Evolutionary conservation across 805 yeast species (phyloP).

Genomic region (Candida manassasensis): DNA sequence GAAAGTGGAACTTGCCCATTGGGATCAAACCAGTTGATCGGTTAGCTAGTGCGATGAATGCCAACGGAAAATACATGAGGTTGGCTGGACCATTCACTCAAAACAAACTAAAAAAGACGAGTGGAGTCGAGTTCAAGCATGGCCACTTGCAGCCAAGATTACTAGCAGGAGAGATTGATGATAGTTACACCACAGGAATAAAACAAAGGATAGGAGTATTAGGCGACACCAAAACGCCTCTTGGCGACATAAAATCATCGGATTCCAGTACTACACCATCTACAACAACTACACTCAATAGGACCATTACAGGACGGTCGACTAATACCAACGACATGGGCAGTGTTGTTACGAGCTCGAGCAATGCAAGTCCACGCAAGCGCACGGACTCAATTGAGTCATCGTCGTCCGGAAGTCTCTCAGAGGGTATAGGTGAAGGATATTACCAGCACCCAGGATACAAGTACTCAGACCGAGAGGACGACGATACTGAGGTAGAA

Average conservation of each 20-base stretch:
- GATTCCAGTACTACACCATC: slow-evolving; percentile 14
- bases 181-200: slow-evolving; percentile 20
- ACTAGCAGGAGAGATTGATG: slow-evolving; percentile 73
- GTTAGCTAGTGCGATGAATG: slow-evolving; percentile 19
- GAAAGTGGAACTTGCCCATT: slow-evolving; percentile 47
- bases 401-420: slow-evolving; percentile 27
- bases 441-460: slow-evolving; percentile 42
- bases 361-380: slow-evolving; percentile 14
- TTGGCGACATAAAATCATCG: slow-evolving; percentile 7
- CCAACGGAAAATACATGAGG: slow-evolving; percentile 26
- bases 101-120: slow-evolving; percentile 29
- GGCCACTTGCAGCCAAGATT: slow-evolving; percentile 61
- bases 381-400: slow-evolving; percentile 17
- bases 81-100: slow-evolving; percentile 20
- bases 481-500: slow-evolving; percentile 11
- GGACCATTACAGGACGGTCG: slow-evolving; percentile 29
- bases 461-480: slow-evolving; percentile 22
- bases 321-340: slow-evolving; percentile 7
- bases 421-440: slow-evolving; percentile 23
- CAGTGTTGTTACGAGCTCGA: slow-evolving; percentile 6
- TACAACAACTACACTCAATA: slow-evolving; percentile 24
- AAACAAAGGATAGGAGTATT: neutral
- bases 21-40: slow-evolving; percentile 48
- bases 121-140: slow-evolving; percentile 54
- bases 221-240: neutral